These are phyloP conservation scores for Eimeria falciformis DNA, from an alignment of 169 alveolate genomes.

Conservation along the genomic window DNA sequence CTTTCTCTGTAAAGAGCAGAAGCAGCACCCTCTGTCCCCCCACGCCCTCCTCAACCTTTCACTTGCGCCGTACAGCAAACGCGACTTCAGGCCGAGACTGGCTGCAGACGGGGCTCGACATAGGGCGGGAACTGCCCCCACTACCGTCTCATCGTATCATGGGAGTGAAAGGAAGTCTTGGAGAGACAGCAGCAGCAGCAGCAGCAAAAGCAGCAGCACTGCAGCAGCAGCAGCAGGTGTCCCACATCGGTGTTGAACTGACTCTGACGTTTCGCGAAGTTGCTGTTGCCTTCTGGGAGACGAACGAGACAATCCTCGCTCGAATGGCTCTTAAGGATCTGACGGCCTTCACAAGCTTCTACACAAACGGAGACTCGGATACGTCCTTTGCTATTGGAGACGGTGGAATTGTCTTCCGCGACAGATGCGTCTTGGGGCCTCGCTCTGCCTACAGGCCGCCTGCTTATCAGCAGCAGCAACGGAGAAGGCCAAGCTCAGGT, in stretches of 20 bases:
- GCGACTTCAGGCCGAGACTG: neutral
- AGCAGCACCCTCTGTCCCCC: neutral
- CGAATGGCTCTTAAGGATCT: slow-evolving; percentile 52
- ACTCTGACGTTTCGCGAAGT: slow-evolving; percentile 43
- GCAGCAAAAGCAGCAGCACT: slow-evolving; percentile 27
- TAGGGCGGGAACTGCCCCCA: slow-evolving; percentile 20
- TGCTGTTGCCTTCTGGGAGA: slow-evolving; percentile 73
- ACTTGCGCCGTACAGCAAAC: neutral
- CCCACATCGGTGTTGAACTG: slow-evolving; percentile 23
- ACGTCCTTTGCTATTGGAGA: slow-evolving; percentile 36
- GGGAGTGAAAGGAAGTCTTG: neutral
- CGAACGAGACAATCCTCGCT: slow-evolving; percentile 12
- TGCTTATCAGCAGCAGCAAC: slow-evolving; percentile 17
- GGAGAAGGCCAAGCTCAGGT: neutral
- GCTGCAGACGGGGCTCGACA: slow-evolving; percentile 27
- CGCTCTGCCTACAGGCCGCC: slow-evolving; percentile 52
- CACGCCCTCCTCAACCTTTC: slow-evolving; percentile 1
- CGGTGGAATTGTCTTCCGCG: slow-evolving; percentile 43
- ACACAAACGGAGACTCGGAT: slow-evolving; percentile 44
- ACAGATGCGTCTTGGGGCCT: slow-evolving; percentile 53
- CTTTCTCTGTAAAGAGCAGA: neutral
- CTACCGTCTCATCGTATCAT: neutral
- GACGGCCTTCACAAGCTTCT: slow-evolving; percentile 22
- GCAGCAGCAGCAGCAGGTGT: slow-evolving; percentile 42
- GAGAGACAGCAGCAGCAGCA: slow-evolving; percentile 12